Percentiles rank a stretch among this genome's conserved stretches.
Conservation (phyloP, 2,329 filamentous ascomycete genomes). For the Sarocladiaceae sp. region DNA sequence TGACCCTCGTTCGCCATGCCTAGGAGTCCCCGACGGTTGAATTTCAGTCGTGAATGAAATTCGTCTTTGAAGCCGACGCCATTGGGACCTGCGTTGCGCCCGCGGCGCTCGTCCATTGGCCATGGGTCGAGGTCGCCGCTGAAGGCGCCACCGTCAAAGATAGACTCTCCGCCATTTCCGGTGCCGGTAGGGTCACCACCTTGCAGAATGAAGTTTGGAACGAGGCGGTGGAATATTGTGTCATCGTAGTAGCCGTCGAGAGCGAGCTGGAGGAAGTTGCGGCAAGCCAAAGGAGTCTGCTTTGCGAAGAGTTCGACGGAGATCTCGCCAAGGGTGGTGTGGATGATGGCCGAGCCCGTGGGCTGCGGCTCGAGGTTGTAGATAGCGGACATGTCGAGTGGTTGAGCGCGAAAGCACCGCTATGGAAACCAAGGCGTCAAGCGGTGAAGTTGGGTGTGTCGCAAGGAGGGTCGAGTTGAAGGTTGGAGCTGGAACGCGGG, state of each 20-base stretch:
- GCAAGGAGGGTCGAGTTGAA: too few species aligned
- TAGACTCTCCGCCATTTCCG: constrained; percentile 84
- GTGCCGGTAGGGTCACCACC: constrained; percentile 93
- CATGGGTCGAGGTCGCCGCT: constrained; percentile 66
- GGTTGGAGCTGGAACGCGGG: background rate
- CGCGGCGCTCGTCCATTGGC: constrained; percentile 60
- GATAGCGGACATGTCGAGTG: constrained; percentile 65
- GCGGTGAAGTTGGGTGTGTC: background rate
- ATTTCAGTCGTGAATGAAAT: constrained; percentile 85
- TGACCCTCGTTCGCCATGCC: constrained; percentile 91
- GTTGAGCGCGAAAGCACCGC: background rate
- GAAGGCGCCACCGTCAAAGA: constrained; percentile 79
- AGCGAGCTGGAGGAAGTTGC: constrained; percentile 93
- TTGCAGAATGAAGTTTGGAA: constrained; percentile 88
- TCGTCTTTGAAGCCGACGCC: constrained; percentile 71
- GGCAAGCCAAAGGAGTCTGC: constrained; percentile 83
- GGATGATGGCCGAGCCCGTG: constrained; percentile 83
- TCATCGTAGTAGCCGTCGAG: constrained; percentile 93
- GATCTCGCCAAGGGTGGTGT: constrained; percentile 85
- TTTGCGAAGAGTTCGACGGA: constrained; percentile 91
- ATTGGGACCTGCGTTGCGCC: constrained; percentile 51
- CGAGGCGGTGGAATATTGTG: constrained; percentile 88
- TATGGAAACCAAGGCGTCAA: background rate
- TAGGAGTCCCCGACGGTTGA: constrained; percentile 81
- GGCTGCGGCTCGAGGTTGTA: constrained; percentile 95